Evolutionary conservation across 116 monocot species (phyloP).

Genomic region (Papilionanthe hybrid): DNA sequence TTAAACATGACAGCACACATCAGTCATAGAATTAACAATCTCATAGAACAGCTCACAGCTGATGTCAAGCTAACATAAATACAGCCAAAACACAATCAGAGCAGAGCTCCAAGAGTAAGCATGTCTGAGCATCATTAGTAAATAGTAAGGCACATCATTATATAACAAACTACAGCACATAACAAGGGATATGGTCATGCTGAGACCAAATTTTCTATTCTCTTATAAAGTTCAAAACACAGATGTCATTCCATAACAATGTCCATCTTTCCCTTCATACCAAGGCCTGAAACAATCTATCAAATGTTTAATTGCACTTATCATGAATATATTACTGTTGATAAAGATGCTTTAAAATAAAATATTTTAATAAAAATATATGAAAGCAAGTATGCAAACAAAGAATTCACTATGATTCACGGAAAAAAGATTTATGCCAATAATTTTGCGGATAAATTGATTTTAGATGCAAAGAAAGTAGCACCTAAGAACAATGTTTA

Average conservation of each 20-base stretch:
- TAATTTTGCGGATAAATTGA: too few relatives aligned
- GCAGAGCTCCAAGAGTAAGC: not conserved
- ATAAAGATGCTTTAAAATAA: not conserved
- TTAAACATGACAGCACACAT: slow-evolving; percentile 28
- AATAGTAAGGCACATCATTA: not conserved
- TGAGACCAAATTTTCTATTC: not conserved
- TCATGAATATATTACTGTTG: not conserved
- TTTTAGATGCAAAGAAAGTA: too few relatives aligned
- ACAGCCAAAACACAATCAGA: not conserved
- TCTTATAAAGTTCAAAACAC: not conserved
- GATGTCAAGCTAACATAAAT: not conserved
- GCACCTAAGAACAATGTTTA: too few relatives aligned
- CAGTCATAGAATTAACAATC: not conserved
- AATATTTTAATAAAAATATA: too few relatives aligned
- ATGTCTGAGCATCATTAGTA: not conserved
- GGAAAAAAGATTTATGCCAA: too few relatives aligned
- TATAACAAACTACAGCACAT: not conserved
- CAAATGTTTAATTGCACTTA: not conserved
- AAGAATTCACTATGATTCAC: too few relatives aligned
- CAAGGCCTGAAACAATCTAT: not conserved
- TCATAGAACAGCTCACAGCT: not conserved
- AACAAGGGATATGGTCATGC: not conserved
- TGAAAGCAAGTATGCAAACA: too few relatives aligned
- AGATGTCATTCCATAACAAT: not conserved
- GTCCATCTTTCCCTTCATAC: not conserved